A percentile compares a stretch with the other conserved stretches of the same genome.
Conservation (phyloP, 2,329 filamentous ascomycete genomes). For the Macrophomina tecta region DNA sequence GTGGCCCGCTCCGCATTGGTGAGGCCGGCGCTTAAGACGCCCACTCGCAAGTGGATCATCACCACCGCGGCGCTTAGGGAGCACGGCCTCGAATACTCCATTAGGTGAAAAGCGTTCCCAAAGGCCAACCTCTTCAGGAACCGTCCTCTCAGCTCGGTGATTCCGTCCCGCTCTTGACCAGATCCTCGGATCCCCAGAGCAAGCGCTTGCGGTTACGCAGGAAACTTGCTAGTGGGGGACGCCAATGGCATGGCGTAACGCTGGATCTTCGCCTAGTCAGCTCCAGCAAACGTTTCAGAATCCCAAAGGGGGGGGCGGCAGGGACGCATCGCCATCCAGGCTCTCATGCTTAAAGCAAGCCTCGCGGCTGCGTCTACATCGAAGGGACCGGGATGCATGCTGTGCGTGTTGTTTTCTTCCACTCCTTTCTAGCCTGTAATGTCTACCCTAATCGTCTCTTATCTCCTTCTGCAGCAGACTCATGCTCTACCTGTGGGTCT, state of each 20-base stretch:
- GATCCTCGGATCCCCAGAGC: background rate
- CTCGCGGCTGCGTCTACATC: background rate
- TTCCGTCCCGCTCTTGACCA: conserved; percentile 3
- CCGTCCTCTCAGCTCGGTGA: background rate
- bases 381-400: conserved; percentile 18
- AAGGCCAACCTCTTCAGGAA: conserved; percentile 8
- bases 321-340: background rate
- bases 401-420: conserved; percentile 14
- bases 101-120: background rate
- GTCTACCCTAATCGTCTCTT: conserved; percentile 14
- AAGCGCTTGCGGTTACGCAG: conserved; percentile 11
- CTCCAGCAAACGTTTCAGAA: conserved; percentile 21
- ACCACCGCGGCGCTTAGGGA: conserved; percentile 18
- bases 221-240: background rate
- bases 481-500: conserved; percentile 11
- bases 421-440: conserved; percentile 1
- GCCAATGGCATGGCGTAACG: conserved; percentile 18
- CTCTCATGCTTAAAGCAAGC: background rate
- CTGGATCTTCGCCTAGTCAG: conserved; percentile 3
- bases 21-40: conserved; percentile 8
- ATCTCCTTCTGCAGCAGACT: conserved; percentile 12
- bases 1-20: conserved; percentile 1
- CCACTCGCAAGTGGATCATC: conserved; percentile 12
- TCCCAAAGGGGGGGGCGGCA: background rate
- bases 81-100: conserved; percentile 6